Conservation (phyloP, 2,329 filamentous ascomycete genomes). For the Penicillium sp. region DNA sequence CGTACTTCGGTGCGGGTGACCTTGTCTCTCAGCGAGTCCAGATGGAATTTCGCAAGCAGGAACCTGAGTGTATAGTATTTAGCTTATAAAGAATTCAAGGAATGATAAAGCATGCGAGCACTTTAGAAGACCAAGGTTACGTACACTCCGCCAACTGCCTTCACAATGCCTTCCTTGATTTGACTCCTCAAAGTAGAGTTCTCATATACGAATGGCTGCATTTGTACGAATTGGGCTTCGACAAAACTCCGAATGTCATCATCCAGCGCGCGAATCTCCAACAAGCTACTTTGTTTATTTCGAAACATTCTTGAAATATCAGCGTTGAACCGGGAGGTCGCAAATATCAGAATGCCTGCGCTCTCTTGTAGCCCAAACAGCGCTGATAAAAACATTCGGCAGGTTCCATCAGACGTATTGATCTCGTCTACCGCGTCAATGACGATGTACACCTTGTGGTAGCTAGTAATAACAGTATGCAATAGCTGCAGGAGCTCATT, state of each 20-base stretch:
- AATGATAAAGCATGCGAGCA: not conserved
- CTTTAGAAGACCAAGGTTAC: not conserved
- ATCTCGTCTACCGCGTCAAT: slow-evolving; percentile 21
- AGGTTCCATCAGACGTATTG: slow-evolving; percentile 9
- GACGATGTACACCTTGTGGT: slow-evolving; percentile 15
- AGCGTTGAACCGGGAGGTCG: slow-evolving; percentile 25
- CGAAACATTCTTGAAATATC: slow-evolving; percentile 18
- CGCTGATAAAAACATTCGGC: slow-evolving; percentile 9
- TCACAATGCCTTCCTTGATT: slow-evolving; percentile 11
- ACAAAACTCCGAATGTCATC: not conserved
- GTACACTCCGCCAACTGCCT: slow-evolving; percentile 19
- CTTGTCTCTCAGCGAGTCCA: slow-evolving; percentile 9
- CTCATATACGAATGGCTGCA: slow-evolving; percentile 9
- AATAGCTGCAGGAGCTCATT: slow-evolving; percentile 12
- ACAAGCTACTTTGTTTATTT: slow-evolving; percentile 8
- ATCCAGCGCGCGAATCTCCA: not conserved
- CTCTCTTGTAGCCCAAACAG: slow-evolving; percentile 18
- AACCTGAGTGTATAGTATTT: too few relatives aligned
- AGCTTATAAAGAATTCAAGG: too few relatives aligned
- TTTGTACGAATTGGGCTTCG: slow-evolving; percentile 12
- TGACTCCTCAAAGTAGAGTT: slow-evolving; percentile 14
- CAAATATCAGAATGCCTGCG: slow-evolving; percentile 20
- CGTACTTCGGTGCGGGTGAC: slow-evolving; percentile 17
- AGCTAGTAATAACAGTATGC: not conserved
- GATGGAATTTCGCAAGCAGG: slow-evolving; percentile 7